Evolutionary conservation across 768 basidiomycete species (phyloP).

Genomic region (Pulveroboletus sp.): DNA sequence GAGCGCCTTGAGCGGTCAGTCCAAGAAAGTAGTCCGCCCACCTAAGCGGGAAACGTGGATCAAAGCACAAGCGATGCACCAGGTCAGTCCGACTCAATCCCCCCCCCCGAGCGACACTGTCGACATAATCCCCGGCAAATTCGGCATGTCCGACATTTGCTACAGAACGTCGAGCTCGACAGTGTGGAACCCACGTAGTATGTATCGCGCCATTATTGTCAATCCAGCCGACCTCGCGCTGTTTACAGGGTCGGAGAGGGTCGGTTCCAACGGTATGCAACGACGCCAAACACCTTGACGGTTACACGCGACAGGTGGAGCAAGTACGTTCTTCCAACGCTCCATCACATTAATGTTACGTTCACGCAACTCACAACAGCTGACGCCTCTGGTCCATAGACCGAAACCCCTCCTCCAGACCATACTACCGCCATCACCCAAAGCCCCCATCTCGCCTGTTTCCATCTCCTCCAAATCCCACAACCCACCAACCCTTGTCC

Average conservation of each 20-base stretch:
- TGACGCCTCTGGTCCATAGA: constrained; percentile 37
- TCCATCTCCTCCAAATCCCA: background rate
- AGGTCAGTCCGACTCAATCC: constrained; percentile 48
- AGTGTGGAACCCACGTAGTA: constrained; percentile 44
- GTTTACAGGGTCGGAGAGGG: constrained; percentile 38
- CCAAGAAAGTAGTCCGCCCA: constrained; percentile 24
- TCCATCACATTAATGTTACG: background rate
- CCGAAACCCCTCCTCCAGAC: constrained; percentile 52
- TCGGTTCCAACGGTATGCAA: constrained; percentile 45
- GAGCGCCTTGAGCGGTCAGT: constrained; percentile 58
- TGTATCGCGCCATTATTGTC: constrained; percentile 19
- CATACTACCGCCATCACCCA: constrained; percentile 42
- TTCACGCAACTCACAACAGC: no score
- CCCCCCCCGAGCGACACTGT: background rate
- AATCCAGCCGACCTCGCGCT: background rate
- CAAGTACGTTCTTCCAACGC: constrained; percentile 36
- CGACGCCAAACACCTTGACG: constrained; percentile 52
- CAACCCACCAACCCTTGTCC: constrained; percentile 14
- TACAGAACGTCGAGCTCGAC: constrained; percentile 57
- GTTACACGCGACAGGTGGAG: constrained; percentile 48
- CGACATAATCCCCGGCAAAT: constrained; percentile 39
- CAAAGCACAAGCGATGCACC: constrained; percentile 50
- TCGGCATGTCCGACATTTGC: constrained; percentile 53
- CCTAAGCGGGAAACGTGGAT: constrained; percentile 46
- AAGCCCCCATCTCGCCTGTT: constrained; percentile 2